phyloP scores from a whole-genome alignment of 2,329 filamentous ascomycete species.

The Ophiocordyceps australis region DNA sequence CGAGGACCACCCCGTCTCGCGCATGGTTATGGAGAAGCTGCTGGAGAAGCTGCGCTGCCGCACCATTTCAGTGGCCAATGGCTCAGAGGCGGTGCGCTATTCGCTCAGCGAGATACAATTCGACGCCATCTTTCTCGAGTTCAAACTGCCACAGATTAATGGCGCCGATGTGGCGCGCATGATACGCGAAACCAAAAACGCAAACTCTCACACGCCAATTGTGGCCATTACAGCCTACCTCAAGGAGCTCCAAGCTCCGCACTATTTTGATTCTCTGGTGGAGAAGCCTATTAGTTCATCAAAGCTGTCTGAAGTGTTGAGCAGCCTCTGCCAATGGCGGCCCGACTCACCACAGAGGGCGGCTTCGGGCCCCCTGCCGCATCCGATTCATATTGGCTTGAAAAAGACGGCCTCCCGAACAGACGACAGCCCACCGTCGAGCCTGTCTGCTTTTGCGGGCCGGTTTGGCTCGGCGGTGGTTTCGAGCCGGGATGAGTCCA shows the following conservation, averaged over 20 bases:
- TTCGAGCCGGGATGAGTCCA: slow-evolving; percentile 75
- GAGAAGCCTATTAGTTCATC: slow-evolving; percentile 92
- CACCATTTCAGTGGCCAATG: slow-evolving; percentile 80
- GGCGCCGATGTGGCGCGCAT: slow-evolving; percentile 92
- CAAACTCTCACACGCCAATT: slow-evolving; percentile 86
- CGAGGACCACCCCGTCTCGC: slow-evolving; percentile 91
- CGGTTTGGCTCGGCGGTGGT: slow-evolving; percentile 59
- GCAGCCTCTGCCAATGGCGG: slow-evolving; percentile 85
- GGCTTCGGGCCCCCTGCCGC: slow-evolving; percentile 26
- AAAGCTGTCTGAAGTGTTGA: slow-evolving; percentile 77
- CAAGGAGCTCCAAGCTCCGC: slow-evolving; percentile 88
- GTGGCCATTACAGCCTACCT: slow-evolving; percentile 93
- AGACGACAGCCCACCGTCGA: slow-evolving; percentile 74
- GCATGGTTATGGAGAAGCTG: slow-evolving; percentile 97
- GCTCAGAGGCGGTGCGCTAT: slow-evolving; percentile 80
- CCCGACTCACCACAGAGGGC: slow-evolving; percentile 38
- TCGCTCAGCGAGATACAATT: slow-evolving; percentile 97
- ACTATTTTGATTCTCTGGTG: slow-evolving; percentile 89
- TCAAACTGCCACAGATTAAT: slow-evolving; percentile 85
- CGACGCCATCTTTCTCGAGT: slow-evolving; percentile 97
- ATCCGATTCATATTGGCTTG: slow-evolving; percentile 43
- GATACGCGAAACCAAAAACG: slow-evolving; percentile 92
- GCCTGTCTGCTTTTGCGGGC: slow-evolving; percentile 52
- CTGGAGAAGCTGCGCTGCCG: slow-evolving; percentile 90
- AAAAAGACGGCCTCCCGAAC: slow-evolving; percentile 43